Evolutionary conservation across 768 basidiomycete genomes (phyloP).

Genomic region (Naganishia vaughanmartiniae): DNA sequence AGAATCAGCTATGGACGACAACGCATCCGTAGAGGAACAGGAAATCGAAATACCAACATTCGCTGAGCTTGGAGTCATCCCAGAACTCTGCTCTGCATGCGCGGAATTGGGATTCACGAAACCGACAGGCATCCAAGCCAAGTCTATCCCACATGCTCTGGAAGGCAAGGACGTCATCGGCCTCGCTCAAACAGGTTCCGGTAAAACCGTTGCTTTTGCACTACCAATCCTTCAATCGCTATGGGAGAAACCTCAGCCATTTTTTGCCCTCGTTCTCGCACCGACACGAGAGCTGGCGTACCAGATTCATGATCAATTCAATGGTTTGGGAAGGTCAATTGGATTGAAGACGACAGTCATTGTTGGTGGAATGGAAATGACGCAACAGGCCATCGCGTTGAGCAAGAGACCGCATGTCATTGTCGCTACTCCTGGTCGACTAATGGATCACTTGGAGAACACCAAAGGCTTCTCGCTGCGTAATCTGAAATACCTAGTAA

Average conservation of each 20-base stretch:
- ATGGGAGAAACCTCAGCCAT: slow-evolving; percentile 84
- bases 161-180: slow-evolving; percentile 94
- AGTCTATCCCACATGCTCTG: slow-evolving; percentile 80
- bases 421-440: slow-evolving; percentile 89
- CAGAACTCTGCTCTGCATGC: slow-evolving; percentile 82
- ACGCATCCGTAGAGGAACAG: background rate
- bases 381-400: slow-evolving; percentile 83
- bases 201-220: slow-evolving; percentile 96
- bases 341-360: slow-evolving; percentile 86
- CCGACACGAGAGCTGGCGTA: slow-evolving; percentile 96
- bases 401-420: slow-evolving; percentile 92
- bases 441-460: slow-evolving; percentile 90
- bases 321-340: slow-evolving; percentile 83
- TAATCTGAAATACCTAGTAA: slow-evolving; percentile 78
- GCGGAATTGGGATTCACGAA: slow-evolving; percentile 73
- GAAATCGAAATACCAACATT: slow-evolving; percentile 58
- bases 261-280: slow-evolving; percentile 89
- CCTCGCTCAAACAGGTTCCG: slow-evolving; percentile 94
- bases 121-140: slow-evolving; percentile 86
- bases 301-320: slow-evolving; percentile 97
- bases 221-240: slow-evolving; percentile 92
- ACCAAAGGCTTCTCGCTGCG: slow-evolving; percentile 94
- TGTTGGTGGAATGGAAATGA: slow-evolving; percentile 92
- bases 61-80: slow-evolving; percentile 78
- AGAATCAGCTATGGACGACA: background rate